Evolutionary conservation across 2,329 filamentous ascomycete genomes (phyloP).

Genomic region (Xylariaceae sp.): DNA sequence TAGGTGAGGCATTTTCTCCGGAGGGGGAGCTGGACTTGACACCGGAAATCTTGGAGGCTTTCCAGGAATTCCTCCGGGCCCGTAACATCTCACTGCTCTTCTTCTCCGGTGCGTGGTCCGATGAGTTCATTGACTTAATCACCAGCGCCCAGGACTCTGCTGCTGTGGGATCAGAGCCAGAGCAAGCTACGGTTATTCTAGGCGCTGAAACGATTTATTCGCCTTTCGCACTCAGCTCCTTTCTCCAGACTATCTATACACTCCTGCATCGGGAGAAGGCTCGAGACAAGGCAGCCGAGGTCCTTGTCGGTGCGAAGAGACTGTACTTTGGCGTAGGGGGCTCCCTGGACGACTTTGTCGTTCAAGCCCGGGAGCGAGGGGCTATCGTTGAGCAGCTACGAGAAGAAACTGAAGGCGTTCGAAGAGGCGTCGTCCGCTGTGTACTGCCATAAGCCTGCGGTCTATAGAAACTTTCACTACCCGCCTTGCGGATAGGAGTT

Average conservation of each 20-base stretch:
- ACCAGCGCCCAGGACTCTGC: conserved; percentile 17
- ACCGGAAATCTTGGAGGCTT: conserved; percentile 51
- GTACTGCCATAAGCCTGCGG: conserved; percentile 28
- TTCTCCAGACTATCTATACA: conserved; percentile 59
- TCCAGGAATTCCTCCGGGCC: conserved; percentile 47
- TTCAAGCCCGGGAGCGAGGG: conserved; percentile 45
- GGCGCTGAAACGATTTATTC: conserved; percentile 83
- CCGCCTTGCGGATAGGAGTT: background rate
- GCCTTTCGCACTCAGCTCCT: conserved; percentile 62
- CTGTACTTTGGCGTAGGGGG: conserved; percentile 83
- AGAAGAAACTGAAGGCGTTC: conserved; percentile 56
- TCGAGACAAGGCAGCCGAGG: conserved; percentile 44
- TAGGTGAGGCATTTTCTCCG: conserved; percentile 43
- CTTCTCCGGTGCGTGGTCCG: conserved; percentile 70
- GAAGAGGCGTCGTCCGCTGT: conserved; percentile 54
- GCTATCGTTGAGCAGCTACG: conserved; percentile 45
- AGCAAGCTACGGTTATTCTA: conserved; percentile 50
- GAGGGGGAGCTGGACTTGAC: conserved; percentile 57
- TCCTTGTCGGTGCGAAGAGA: conserved; percentile 69
- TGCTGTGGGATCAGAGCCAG: conserved; percentile 24
- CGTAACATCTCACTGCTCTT: conserved; percentile 56
- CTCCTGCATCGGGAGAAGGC: conserved; percentile 37
- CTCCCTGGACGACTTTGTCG: conserved; percentile 68
- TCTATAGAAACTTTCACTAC: background rate
- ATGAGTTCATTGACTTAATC: conserved; percentile 57